Evolutionary conservation across 2,329 filamentous ascomycete species (phyloP).

Genomic region (Clarireedia hainanense): DNA sequence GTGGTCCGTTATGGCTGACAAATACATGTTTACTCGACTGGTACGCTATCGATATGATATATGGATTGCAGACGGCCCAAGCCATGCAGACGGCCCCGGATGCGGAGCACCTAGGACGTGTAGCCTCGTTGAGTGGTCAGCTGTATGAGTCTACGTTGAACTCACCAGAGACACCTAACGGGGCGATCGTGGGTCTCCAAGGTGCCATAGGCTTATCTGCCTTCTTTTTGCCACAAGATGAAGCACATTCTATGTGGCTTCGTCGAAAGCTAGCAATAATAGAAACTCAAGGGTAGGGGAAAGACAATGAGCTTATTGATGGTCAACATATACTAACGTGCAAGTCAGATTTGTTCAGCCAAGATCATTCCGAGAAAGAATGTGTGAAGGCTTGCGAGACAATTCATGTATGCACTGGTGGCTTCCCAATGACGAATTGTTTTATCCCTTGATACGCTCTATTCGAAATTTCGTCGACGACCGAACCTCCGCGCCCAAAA

Average conservation of each 20-base stretch:
- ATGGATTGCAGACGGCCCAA: constrained; percentile 62
- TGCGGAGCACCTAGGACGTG: constrained; percentile 44
- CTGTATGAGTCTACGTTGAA: constrained; percentile 71
- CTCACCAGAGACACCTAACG: constrained; percentile 63
- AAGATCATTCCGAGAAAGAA: constrained; percentile 60
- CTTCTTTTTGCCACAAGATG: constrained; percentile 72
- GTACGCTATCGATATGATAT: constrained; percentile 73
- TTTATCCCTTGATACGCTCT: constrained; percentile 63
- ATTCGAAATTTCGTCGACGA: constrained; percentile 78
- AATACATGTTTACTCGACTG: constrained; percentile 73
- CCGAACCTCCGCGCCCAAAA: constrained; percentile 53
- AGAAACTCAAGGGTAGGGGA: constrained; percentile 65
- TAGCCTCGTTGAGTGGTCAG: constrained; percentile 65
- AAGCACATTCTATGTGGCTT: constrained; percentile 68
- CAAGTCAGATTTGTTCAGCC: constrained; percentile 74
- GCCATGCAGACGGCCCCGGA: constrained; percentile 40
- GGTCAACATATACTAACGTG: background rate
- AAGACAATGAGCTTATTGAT: background rate
- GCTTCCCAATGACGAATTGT: constrained; percentile 75
- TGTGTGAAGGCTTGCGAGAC: constrained; percentile 69
- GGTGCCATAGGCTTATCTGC: constrained; percentile 67
- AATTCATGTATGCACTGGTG: constrained; percentile 74
- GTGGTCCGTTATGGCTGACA: constrained; percentile 61
- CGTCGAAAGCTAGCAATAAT: constrained; percentile 70
- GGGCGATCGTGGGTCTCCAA: constrained; percentile 65